Base-by-base conservation (phyloP, 345 rosid species). In the Kandelia obovata region DNA sequence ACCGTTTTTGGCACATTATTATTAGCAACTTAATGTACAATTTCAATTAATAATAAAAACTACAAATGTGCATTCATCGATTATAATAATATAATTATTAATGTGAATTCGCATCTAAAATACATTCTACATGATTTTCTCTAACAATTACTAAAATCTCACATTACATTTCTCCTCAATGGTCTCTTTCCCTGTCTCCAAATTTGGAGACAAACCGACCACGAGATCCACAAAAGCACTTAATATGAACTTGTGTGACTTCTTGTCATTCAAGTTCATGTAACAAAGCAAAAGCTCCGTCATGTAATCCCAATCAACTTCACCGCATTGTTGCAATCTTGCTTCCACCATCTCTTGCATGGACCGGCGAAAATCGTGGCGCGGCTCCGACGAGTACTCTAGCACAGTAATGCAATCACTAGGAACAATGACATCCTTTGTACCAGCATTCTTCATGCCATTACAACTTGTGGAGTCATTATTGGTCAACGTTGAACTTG, bases 271-370 rank as follows among this genome's bases (percentile, higher is more conserved):
- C 82, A 89, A 75, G 52, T 84, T 79, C 76, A 94, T 79, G 78
- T 81, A 92, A 79, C 83, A 83, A 71, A 89, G 79, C 77, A 92
- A 68, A n/a, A 94, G 78, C 84, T 87, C 92, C 65, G 87, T 90
- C 96, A 95, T 76, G 79, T 83, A 89, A 58, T 87, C 96, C 99
- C 99, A 95, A 28, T 88, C 96, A 19, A 90, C 75, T 2, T 6
- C 57, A 17, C 78, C 80, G 0, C 61, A 56, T 19, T 69, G 47
- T 55, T 67, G 64, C 66, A 84, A 15, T 78, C 85, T 83, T 21
- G 85, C 79, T 35, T 86, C 88, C 70, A 85, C 83, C 92, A 89
- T 84, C 53, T 86, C 97, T 66, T 81, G 79, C 97, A 95, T 95
- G 19, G 99, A 92, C 26, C 74, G 72, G 66, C 71, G 73, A 73